A percentile compares a stretch with the other conserved stretches of the same genome.
phyloP scores from a whole-genome alignment of 2,329 filamentous ascomycete genomes.

The Alternaria brassicicola region DNA sequence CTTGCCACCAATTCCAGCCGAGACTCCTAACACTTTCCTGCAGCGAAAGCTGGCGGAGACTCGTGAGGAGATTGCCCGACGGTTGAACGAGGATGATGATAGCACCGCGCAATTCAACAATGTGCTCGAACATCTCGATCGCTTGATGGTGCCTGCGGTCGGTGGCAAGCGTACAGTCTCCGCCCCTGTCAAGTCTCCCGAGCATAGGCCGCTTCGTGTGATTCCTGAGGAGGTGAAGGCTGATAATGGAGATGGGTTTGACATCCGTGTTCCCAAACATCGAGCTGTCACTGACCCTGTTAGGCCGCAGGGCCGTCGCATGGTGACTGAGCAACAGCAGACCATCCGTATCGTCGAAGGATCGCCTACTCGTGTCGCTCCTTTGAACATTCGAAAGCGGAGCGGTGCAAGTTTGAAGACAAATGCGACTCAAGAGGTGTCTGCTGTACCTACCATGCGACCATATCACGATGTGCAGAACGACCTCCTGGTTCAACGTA shows the following conservation, averaged over 20 bases:
- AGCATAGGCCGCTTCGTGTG: conserved; percentile 52
- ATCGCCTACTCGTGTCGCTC: conserved; percentile 58
- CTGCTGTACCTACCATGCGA: conserved; percentile 22
- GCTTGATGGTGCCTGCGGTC: conserved; percentile 57
- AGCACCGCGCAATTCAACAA: conserved; percentile 61
- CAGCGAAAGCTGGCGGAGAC: conserved; percentile 64
- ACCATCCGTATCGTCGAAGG: conserved; percentile 65
- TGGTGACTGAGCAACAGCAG: conserved; percentile 42
- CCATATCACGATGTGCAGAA: conserved; percentile 31
- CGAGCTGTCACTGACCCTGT: conserved; percentile 54
- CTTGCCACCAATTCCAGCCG: conserved; percentile 52
- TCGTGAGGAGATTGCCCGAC: conserved; percentile 62
- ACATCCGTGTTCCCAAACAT: conserved; percentile 36
- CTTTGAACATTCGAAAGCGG: conserved; percentile 63
- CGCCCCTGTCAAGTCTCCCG: conserved; percentile 48
- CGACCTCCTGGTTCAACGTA: conserved; percentile 25
- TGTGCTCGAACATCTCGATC: conserved; percentile 66
- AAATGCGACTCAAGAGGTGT: conserved; percentile 18
- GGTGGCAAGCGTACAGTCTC: conserved; percentile 54
- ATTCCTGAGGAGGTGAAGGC: conserved; percentile 59
- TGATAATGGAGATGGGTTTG: conserved; percentile 44
- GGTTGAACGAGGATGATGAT: conserved; percentile 54
- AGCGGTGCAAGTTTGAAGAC: conserved; percentile 43
- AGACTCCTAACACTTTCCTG: conserved; percentile 60
- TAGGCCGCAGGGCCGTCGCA: conserved; percentile 34